Percentiles rank a stretch among this genome's conserved stretches.
Conservation (phyloP, 2,329 filamentous ascomycete species). For the Phialophora expanda region DNA sequence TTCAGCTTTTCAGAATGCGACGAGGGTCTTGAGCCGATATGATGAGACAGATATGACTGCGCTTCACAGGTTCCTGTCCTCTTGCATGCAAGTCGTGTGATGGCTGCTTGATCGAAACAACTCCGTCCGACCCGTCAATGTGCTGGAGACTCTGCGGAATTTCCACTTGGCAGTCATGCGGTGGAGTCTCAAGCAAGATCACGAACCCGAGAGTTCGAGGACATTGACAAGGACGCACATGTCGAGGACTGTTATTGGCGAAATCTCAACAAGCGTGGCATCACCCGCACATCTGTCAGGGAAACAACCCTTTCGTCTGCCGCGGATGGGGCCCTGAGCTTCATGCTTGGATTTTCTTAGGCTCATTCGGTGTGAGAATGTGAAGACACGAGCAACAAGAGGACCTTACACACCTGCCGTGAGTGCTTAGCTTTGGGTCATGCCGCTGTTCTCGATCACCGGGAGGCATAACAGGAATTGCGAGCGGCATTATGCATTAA, state of each 20-base stretch:
- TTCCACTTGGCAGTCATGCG: background rate
- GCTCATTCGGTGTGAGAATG: too few species aligned
- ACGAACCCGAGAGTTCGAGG: background rate
- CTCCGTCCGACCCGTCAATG: background rate
- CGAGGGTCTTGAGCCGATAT: background rate
- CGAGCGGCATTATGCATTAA: background rate
- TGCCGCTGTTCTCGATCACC: too few species aligned
- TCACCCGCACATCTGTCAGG: background rate
- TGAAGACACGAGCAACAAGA: too few species aligned
- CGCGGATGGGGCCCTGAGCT: too few species aligned
- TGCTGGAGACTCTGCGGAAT: background rate
- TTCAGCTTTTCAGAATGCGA: background rate
- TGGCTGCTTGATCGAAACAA: background rate
- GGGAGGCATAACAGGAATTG: background rate
- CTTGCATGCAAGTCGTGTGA: constrained; percentile 1
- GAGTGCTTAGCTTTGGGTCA: too few species aligned
- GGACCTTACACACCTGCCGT: too few species aligned
- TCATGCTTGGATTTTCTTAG: background rate
- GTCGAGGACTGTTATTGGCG: background rate
- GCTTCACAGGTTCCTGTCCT: constrained; percentile 3
- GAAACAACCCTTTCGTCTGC: background rate
- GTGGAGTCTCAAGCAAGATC: background rate
- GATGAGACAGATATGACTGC: constrained; percentile 6
- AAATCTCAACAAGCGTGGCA: background rate
- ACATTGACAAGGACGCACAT: background rate